phyloP scores from a whole-genome alignment of 1,284 basidiomycete genomes.

The Grifola frondosa region DNA sequence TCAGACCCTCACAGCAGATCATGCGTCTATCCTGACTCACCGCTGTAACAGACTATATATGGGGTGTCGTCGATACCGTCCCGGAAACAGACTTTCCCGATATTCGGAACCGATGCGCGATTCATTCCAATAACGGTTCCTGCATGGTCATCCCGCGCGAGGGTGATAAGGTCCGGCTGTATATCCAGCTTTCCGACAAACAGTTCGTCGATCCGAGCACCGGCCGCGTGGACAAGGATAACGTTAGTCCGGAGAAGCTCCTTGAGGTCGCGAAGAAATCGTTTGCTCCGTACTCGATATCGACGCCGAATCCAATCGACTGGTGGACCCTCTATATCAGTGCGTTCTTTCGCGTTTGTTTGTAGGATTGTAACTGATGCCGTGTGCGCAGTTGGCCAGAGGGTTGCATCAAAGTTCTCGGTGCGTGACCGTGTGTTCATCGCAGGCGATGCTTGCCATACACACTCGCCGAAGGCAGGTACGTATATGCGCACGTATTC shows the following conservation, averaged over 20 bases:
- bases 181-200: constrained; percentile 65
- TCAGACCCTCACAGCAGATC: constrained; percentile 10
- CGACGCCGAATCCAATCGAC: constrained; percentile 55
- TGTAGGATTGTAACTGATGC: neutral
- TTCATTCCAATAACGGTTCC: constrained; percentile 55
- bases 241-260: constrained; percentile 59
- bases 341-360: constrained; percentile 18
- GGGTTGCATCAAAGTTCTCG: constrained; percentile 71
- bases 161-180: constrained; percentile 68
- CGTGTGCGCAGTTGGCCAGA: constrained; percentile 57
- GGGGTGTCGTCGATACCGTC: constrained; percentile 76
- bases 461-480: constrained; percentile 74
- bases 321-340: constrained; percentile 83
- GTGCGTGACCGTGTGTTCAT: constrained; percentile 75
- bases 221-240: constrained; percentile 62
- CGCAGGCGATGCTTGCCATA: constrained; percentile 81
- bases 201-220: constrained; percentile 49
- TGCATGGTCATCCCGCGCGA: constrained; percentile 79
- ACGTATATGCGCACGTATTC: neutral
- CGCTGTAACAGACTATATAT: constrained; percentile 54
- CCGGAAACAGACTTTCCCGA: constrained; percentile 81
- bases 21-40: neutral
- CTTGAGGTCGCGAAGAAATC: constrained; percentile 67
- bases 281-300: constrained; percentile 67
- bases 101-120: constrained; percentile 66